phyloP scores from a whole-genome alignment of 2,329 filamentous ascomycete genomes.

The Grosmannia serpens region DNA sequence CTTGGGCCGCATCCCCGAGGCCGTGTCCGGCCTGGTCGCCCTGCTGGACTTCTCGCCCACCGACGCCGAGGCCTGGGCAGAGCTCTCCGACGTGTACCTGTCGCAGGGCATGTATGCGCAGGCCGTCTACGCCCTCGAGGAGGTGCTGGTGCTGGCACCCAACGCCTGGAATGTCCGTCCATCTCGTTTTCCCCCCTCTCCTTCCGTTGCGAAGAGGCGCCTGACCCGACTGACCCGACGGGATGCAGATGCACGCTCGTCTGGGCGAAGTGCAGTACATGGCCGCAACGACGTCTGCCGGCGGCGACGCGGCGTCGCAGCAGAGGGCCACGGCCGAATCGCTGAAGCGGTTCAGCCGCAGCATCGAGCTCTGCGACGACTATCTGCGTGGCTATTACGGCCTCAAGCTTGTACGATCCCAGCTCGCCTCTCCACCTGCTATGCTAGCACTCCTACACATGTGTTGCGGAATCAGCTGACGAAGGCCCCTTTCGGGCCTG shows the following conservation, averaged over 20 bases:
- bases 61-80: slow-evolving; percentile 87
- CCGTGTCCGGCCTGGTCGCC: slow-evolving; percentile 60
- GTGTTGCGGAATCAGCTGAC: not conserved
- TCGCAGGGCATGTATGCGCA: slow-evolving; percentile 68
- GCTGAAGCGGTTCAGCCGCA: slow-evolving; percentile 75
- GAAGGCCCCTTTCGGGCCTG: not conserved
- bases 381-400: slow-evolving; percentile 91
- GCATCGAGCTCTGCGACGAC: slow-evolving; percentile 85
- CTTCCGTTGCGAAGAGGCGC: not conserved
- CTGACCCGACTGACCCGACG: not conserved
- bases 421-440: not conserved
- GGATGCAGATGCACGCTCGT: slow-evolving; percentile 66
- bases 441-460: not conserved
- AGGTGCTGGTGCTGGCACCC: slow-evolving; percentile 74
- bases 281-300: slow-evolving; percentile 31
- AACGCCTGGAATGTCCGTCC: slow-evolving; percentile 86
- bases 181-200: not conserved
- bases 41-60: slow-evolving; percentile 77
- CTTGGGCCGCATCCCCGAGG: slow-evolving; percentile 58
- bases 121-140: slow-evolving; percentile 79
- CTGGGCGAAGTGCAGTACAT: slow-evolving; percentile 76
- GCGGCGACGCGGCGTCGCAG: slow-evolving; percentile 25
- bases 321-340: slow-evolving; percentile 56
- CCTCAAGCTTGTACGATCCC: slow-evolving; percentile 56
- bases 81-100: slow-evolving; percentile 79